Evolutionary conservation across 352 stramenopile species (phyloP), one percentile per base, ranked within the genome.

Genomic region (Aphanomyces invadans): DNA sequence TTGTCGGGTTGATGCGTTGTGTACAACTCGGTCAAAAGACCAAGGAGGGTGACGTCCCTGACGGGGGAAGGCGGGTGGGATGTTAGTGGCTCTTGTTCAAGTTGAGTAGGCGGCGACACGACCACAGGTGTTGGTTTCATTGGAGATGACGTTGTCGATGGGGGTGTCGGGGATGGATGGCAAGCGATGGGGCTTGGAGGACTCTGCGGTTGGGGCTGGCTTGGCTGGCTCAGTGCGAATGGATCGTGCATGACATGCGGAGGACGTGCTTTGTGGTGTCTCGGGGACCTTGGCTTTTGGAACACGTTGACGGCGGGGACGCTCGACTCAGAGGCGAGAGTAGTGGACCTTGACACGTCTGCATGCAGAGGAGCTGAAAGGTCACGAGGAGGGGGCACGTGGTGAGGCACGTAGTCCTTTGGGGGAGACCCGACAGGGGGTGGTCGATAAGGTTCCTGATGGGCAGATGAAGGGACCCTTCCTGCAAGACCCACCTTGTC

Each of bases 1-100:
- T 87, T 83, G 56, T 90, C 81, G 1, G 81, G 84, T 57, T 92
- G 81, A 48, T 92, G 84, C 29, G 83, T 86, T 36, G 74, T 76
- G 72, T 90, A 92, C 44, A 92, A 69, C 19, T 89, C 79, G 23
- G 70, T 80, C 29, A 92, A 68, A 23, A 90, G 60, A 9, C 25
- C 67, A 39, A 88, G 76, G 39, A 92, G 55, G 1, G 79, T 88
- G 25, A 86, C 60, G 29, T 26, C 28, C 15, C 17, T 42, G 15
- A 28, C 11, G 17, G 55, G 36, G 9, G 55, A 38, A 5, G 55
- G 52, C 26, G 36, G 25, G 17, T 32, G 55, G n/a, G n/a, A n/a
- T n/a, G n/a, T n/a, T n/a, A n/a, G n/a, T n/a, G n/a, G n/a, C n/a
- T n/a, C n/a, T n/a, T n/a, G n/a, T n/a, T n/a, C n/a, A n/a, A n/a